phyloP scores from a whole-genome alignment of 768 basidiomycete species.

The Cyclocybe aegerita region DNA sequence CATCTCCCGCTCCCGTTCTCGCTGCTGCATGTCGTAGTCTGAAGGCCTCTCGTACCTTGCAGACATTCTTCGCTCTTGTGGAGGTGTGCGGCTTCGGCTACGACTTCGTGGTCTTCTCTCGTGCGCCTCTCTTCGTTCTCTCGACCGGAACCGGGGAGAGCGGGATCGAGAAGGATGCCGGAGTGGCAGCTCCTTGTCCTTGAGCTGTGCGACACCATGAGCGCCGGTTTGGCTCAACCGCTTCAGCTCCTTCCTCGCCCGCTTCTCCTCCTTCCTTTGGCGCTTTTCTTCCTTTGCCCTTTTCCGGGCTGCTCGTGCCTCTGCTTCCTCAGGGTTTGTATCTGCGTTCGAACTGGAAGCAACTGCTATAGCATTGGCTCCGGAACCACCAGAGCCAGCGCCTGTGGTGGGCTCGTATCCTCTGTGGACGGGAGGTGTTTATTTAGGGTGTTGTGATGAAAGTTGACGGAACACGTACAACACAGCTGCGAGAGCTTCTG shows the following conservation, averaged over 20 bases:
- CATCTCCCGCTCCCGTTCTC: conserved; percentile 25
- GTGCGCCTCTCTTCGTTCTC: conserved; percentile 20
- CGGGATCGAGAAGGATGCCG: conserved; percentile 22
- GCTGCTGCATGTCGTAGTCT: conserved; percentile 20
- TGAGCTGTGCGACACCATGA: conserved; percentile 23
- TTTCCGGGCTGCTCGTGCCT: conserved; percentile 16
- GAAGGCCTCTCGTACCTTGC: conserved; percentile 2
- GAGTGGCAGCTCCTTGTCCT: conserved; percentile 10
- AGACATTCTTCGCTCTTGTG: conserved; percentile 12
- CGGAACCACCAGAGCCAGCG: conserved; percentile 21
- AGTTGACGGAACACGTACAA: conserved; percentile 47
- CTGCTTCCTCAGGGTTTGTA: conserved; percentile 24
- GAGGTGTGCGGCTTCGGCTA: conserved; percentile 29
- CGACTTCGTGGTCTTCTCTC: conserved; percentile 20
- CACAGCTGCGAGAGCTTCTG: conserved; percentile 81
- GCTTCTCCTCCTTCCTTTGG: conserved; percentile 55
- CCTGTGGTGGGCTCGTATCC: conserved; percentile 68
- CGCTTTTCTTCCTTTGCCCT: conserved; percentile 38
- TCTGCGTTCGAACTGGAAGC: conserved; percentile 19
- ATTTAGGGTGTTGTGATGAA: background rate
- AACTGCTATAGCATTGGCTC: conserved; percentile 22
- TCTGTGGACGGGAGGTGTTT: conserved; percentile 30
- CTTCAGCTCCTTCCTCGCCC: conserved; percentile 52
- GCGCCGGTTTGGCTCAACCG: conserved; percentile 33
- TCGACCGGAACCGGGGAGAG: conserved; percentile 28